Percentiles rank a stretch among this genome's conserved stretches.
phyloP scores from a whole-genome alignment of 2,329 filamentous ascomycete species.

The Beauveria australis region DNA sequence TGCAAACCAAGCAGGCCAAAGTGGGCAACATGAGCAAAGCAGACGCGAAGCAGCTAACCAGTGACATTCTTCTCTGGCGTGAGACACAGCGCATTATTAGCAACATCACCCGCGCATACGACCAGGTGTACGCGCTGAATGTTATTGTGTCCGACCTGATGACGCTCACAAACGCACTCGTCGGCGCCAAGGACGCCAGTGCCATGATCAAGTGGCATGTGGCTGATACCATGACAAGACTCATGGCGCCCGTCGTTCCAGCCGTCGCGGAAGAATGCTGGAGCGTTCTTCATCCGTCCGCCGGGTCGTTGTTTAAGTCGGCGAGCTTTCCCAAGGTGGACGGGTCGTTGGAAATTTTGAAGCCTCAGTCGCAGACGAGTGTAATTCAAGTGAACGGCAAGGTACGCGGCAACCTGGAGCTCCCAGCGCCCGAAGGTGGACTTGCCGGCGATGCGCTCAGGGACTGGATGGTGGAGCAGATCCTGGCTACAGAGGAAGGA shows the following conservation, averaged over 20 bases:
- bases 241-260: constrained; percentile 73
- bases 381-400: constrained; percentile 79
- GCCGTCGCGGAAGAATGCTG: constrained; percentile 78
- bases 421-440: constrained; percentile 42
- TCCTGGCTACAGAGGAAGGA: constrained; percentile 55
- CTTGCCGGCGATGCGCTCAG: constrained; percentile 38
- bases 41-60: constrained; percentile 34
- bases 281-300: constrained; percentile 43
- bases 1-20: constrained; percentile 26
- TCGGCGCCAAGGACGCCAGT: constrained; percentile 34
- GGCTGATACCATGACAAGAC: constrained; percentile 51
- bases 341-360: constrained; percentile 40
- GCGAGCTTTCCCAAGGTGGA: constrained; percentile 54
- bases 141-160: constrained; percentile 79
- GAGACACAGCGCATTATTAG: constrained; percentile 58
- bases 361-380: constrained; percentile 43
- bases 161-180: constrained; percentile 64
- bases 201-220: constrained; percentile 40
- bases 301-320: constrained; percentile 32
- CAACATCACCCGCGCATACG: constrained; percentile 60
- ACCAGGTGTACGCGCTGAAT: constrained; percentile 69
- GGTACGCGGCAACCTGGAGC: constrained; percentile 57
- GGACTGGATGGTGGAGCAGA: constrained; percentile 52
- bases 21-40: constrained; percentile 23
- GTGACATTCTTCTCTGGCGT: constrained; percentile 50